Percentiles rank a stretch among this genome's conserved stretches.
Evolutionary conservation across 148 eudicot genomes (phyloP).

Genomic region (Persicaria tinctoria): DNA sequence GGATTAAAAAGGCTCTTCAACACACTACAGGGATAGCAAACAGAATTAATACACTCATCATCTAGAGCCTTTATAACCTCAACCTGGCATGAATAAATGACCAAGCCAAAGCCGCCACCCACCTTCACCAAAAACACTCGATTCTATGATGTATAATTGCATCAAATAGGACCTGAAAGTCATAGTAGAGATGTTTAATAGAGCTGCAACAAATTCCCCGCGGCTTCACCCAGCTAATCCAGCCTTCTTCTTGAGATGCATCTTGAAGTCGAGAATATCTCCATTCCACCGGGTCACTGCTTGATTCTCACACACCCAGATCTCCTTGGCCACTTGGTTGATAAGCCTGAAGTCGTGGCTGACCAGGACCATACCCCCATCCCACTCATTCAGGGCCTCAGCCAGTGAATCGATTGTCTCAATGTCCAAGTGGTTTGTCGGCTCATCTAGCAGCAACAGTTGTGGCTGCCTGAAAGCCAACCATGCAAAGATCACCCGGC

Average conservation of each 20-base stretch:
- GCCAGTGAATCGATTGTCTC: constrained; percentile 93
- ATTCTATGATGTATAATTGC: constrained; percentile 2
- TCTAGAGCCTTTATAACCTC: background rate
- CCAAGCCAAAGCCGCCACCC: constrained; percentile 7
- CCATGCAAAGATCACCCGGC: constrained; percentile 84
- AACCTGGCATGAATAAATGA: constrained; percentile 7
- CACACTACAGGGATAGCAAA: constrained; percentile 3
- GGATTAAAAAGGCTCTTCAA: constrained; percentile 7
- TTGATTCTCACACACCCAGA: constrained; percentile 96
- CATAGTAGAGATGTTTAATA: background rate
- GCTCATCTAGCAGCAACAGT: constrained; percentile 81
- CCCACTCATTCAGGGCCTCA: constrained; percentile 94
- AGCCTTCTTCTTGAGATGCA: constrained; percentile 65
- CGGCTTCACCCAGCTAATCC: constrained; percentile 32
- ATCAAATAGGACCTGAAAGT: background rate
- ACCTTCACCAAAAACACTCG: background rate
- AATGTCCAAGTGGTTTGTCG: constrained; percentile 93
- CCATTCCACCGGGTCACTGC: constrained; percentile 81
- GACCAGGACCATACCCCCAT: constrained; percentile 92
- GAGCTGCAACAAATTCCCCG: background rate
- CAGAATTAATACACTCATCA: background rate
- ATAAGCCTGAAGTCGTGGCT: constrained; percentile 96
- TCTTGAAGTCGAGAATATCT: constrained; percentile 80
- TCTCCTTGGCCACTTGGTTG: constrained; percentile 93
- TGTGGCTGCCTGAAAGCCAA: constrained; percentile 77